Evolutionary conservation across 2,329 filamentous ascomycete genomes (phyloP).

Genomic region (Pseudomassariella vexata): DNA sequence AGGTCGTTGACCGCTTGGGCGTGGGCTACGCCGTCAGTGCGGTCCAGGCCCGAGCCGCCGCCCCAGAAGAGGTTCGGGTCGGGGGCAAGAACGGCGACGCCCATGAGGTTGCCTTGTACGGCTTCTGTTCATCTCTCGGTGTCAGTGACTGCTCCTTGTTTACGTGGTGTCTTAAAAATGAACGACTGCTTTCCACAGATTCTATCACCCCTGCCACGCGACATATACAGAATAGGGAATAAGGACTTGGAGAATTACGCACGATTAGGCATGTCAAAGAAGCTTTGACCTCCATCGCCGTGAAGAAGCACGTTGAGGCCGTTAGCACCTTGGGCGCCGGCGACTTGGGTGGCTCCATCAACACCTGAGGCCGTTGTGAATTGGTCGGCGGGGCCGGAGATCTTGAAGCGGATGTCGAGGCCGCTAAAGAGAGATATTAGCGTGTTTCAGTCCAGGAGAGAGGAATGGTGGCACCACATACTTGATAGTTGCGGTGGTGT

Average conservation of each 20-base stretch:
- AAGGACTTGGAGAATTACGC: too few species aligned
- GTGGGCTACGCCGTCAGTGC: conserved; percentile 50
- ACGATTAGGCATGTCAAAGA: conserved; percentile 54
- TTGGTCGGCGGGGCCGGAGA: conserved; percentile 46
- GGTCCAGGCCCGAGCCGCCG: conserved; percentile 42
- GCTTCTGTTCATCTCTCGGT: too few species aligned
- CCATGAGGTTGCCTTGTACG: conserved; percentile 43
- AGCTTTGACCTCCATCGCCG: conserved; percentile 53
- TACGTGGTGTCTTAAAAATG: too few species aligned
- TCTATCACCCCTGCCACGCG: too few species aligned
- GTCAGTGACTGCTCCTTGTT: too few species aligned
- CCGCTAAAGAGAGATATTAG: conserved; percentile 26
- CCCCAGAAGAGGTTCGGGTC: conserved; percentile 53
- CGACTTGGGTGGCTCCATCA: conserved; percentile 30
- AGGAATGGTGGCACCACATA: conserved; percentile 18
- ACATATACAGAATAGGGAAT: too few species aligned
- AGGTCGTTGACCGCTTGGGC: conserved; percentile 49
- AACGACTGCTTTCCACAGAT: too few species aligned
- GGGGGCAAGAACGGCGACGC: conserved; percentile 48
- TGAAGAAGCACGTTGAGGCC: conserved; percentile 54
- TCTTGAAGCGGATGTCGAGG: conserved; percentile 49
- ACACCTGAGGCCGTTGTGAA: conserved; percentile 46
- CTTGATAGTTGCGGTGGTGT: conserved; percentile 50
- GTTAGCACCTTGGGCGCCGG: conserved; percentile 28
- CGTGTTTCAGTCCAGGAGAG: neutral